Evolutionary conservation across 208 protist species (phyloP).

Genomic region (Leishmania turanica): DNA sequence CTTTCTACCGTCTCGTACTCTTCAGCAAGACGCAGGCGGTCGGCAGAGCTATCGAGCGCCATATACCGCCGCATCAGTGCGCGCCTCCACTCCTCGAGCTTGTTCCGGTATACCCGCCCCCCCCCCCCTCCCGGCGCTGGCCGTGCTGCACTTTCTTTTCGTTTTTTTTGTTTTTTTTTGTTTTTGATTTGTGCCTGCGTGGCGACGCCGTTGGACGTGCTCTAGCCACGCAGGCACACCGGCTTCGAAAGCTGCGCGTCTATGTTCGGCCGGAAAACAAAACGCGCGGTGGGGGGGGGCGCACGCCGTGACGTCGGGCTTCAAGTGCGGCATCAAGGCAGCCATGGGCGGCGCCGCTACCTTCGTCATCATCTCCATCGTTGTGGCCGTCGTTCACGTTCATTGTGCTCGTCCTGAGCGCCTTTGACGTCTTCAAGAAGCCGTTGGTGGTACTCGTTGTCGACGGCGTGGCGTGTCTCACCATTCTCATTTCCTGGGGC

Average conservation of each 20-base stretch:
- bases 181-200: conserved; percentile 26
- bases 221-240: conserved; percentile 22
- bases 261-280: conserved; percentile 37
- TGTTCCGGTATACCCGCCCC: conserved; percentile 29
- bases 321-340: conserved; percentile 34
- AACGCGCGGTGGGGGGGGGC: conserved; percentile 20
- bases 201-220: conserved; percentile 41
- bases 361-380: conserved; percentile 53
- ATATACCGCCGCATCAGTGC: conserved; percentile 31
- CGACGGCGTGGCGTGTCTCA: conserved; percentile 34
- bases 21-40: not conserved
- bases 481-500: conserved; percentile 43
- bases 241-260: conserved; percentile 29
- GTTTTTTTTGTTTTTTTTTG: conserved; percentile 39
- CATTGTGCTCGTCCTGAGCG: conserved; percentile 27
- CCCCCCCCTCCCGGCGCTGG: conserved; percentile 18
- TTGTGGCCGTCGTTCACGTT: conserved; percentile 36
- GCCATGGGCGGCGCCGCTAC: conserved; percentile 44
- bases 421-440: conserved; percentile 29
- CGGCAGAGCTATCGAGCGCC: not conserved
- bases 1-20: not conserved
- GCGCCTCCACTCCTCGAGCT: conserved; percentile 13
- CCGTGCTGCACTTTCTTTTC: conserved; percentile 28
- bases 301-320: conserved; percentile 19
- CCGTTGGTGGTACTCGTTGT: conserved; percentile 31